These are phyloP conservation scores for Cynanchum wilfordii DNA, from an alignment of 257 asterid genomes.

Conservation along the genomic window DNA sequence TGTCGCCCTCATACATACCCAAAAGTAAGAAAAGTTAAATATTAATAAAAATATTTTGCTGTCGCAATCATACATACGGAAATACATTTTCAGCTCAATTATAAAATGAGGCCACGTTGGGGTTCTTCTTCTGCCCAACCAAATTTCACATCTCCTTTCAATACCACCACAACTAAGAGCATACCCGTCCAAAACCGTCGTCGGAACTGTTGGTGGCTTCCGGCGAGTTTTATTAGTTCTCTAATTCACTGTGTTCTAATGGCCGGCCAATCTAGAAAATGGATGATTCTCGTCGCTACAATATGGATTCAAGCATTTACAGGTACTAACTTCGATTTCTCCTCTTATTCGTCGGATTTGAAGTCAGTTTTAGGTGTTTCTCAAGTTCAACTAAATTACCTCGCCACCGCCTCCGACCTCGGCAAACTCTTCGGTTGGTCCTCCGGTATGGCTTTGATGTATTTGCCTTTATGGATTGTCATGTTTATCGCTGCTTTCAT, in stretches of 20 bases:
- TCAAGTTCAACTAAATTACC: conserved; percentile 78
- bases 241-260: not conserved
- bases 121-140: not conserved
- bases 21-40: too few species aligned
- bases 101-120: conserved; percentile 41
- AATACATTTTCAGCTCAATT: conserved; percentile 1
- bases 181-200: too few species aligned
- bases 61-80: not conserved
- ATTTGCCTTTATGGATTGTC: conserved; percentile 65
- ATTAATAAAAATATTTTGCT: too few species aligned
- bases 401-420: conserved; percentile 88
- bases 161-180: too few species aligned
- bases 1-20: too few species aligned
- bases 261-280: conserved; percentile 64
- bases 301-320: conserved; percentile 93
- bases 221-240: not conserved
- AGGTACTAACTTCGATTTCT: conserved; percentile 83
- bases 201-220: not conserved
- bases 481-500: conserved; percentile 68
- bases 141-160: not conserved
- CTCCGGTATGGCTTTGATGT: conserved; percentile 69
- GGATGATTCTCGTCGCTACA: conserved; percentile 79
- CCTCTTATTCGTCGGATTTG: conserved; percentile 78
- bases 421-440: conserved; percentile 93
- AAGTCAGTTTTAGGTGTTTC: conserved; percentile 64